Evolutionary conservation across 148 eudicot genomes (phyloP).

Genomic region (Camellia japonica): DNA sequence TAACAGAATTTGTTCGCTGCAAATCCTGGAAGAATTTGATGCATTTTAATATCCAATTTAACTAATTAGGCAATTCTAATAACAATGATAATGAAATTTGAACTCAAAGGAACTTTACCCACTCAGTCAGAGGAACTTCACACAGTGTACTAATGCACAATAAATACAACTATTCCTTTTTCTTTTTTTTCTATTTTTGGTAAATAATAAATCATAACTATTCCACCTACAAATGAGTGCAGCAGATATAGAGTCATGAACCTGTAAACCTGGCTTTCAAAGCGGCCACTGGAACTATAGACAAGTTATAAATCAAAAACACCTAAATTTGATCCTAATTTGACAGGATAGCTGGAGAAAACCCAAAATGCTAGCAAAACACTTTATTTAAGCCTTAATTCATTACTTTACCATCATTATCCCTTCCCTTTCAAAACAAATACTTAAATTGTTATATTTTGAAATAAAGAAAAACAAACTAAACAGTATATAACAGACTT

Average conservation of each 20-base stretch:
- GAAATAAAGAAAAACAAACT: background rate
- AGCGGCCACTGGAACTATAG: background rate
- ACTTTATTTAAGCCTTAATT: background rate
- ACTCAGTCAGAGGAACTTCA: no score
- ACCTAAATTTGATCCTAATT: background rate
- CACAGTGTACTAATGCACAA: no score
- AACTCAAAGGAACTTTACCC: no score
- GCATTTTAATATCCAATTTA: background rate
- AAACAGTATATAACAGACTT: background rate
- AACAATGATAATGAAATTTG: no score
- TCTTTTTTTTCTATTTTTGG: no score
- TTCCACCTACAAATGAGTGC: no score
- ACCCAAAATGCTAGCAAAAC: background rate
- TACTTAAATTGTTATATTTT: background rate
- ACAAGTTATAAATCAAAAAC: background rate
- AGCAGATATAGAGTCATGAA: background rate
- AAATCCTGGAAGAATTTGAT: conserved; percentile 59
- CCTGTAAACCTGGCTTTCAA: background rate
- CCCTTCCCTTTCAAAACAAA: background rate
- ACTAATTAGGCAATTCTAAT: conserved; percentile 7
- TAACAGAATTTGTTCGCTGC: conserved; percentile 83
- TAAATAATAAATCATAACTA: no score
- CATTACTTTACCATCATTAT: no score
- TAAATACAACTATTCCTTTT: no score
- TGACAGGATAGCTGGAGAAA: background rate